Conservation (phyloP, 331 rosid genomes). For the Quercus tomentella region DNA sequence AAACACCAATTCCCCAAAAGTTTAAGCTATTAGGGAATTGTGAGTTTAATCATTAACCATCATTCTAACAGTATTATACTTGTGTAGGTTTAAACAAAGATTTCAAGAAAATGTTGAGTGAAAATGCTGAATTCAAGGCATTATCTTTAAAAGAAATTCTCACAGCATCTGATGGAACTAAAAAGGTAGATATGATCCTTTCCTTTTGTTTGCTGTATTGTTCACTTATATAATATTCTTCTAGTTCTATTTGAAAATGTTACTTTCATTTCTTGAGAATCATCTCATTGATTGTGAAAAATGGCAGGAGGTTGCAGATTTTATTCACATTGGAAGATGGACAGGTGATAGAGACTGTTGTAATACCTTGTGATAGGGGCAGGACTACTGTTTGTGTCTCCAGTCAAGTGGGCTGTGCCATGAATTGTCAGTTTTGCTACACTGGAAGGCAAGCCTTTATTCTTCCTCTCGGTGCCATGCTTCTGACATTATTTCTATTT, state of each 20-base stretch:
- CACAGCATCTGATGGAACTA: slow-evolving; percentile 79
- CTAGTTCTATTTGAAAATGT: neutral
- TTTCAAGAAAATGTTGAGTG: slow-evolving; percentile 77
- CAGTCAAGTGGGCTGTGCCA: slow-evolving; percentile 98
- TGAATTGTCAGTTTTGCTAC: slow-evolving; percentile 94
- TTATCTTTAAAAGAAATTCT: slow-evolving; percentile 56
- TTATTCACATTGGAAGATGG: slow-evolving; percentile 84
- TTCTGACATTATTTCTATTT: neutral
- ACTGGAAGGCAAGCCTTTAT: slow-evolving; percentile 74
- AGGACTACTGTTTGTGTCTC: slow-evolving; percentile 94
- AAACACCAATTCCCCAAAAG: no score
- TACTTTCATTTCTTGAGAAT: slow-evolving; percentile 31
- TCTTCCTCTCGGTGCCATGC: slow-evolving; percentile 15
- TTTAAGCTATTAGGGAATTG: no score
- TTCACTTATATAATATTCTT: neutral
- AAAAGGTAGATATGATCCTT: slow-evolving; percentile 63
- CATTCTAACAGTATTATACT: neutral
- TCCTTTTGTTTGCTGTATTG: neutral
- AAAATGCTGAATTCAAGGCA: slow-evolving; percentile 69
- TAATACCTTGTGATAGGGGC: slow-evolving; percentile 77
- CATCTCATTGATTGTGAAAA: slow-evolving; percentile 58
- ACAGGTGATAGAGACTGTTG: slow-evolving; percentile 75
- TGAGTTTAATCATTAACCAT: no score
- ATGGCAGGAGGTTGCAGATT: slow-evolving; percentile 92
- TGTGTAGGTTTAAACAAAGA: slow-evolving; percentile 73